These are phyloP conservation scores for Papiliotrema laurentii DNA, from an alignment of 1,284 basidiomycete species.

Conservation along the genomic window DNA sequence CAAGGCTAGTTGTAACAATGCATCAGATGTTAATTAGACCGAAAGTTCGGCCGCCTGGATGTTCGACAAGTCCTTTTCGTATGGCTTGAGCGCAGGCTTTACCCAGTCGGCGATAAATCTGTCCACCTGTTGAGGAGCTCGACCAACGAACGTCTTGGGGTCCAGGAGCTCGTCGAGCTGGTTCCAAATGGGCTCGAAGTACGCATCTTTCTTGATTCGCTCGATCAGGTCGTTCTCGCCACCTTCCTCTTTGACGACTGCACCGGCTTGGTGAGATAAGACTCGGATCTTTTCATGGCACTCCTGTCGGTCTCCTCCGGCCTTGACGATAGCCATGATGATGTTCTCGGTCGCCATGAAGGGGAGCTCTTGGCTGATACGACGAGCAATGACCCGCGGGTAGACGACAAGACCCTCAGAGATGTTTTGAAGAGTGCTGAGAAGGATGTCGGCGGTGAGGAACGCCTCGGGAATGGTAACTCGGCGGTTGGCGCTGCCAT, in stretches of 20 bases:
- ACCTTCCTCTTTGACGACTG: constrained; percentile 92
- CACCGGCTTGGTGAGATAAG: constrained; percentile 89
- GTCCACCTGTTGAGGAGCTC: constrained; percentile 92
- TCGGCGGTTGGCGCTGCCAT: constrained; percentile 82
- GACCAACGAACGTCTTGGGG: constrained; percentile 79
- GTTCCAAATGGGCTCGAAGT: constrained; percentile 57
- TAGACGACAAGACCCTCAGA: constrained; percentile 97
- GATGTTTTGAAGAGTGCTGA: constrained; percentile 94
- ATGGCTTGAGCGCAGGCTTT: constrained; percentile 68
- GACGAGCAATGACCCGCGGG: constrained; percentile 86
- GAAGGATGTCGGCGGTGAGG: constrained; percentile 92
- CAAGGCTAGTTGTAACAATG: constrained; percentile 22
- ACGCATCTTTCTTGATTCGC: constrained; percentile 64
- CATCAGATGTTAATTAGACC: constrained; percentile 41
- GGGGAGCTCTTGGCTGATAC: constrained; percentile 90
- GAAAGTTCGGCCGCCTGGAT: constrained; percentile 57
- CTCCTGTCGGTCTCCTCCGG: constrained; percentile 90
- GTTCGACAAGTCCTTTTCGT: constrained; percentile 59
- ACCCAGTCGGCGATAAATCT: constrained; percentile 85
- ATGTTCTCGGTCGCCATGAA: constrained; percentile 99
- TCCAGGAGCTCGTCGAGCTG: constrained; percentile 59
- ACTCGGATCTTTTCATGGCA: constrained; percentile 96
- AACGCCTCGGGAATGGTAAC: constrained; percentile 96
- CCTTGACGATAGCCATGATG: constrained; percentile 98
- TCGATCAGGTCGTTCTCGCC: constrained; percentile 95